Percentiles rank a stretch among this genome's conserved stretches.
Conservation (phyloP, 257 asterid genomes). For the Petrea volubilis region DNA sequence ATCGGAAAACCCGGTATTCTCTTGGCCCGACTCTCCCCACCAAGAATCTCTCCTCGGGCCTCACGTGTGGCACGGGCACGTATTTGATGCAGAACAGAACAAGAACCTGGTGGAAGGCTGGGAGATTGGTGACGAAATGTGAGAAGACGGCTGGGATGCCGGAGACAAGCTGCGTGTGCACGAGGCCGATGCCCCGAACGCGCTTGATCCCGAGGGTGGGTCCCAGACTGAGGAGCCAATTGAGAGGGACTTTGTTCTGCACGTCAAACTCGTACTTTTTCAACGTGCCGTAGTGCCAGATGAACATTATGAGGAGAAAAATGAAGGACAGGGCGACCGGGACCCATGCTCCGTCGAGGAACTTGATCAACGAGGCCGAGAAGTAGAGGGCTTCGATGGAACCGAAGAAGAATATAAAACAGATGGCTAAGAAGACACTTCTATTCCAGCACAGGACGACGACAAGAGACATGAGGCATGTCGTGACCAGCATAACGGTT, state of each 20-base stretch:
- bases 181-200: conserved; percentile 62
- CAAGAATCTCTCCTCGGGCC: conserved; percentile 49
- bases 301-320: conserved; percentile 47
- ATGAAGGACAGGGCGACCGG: conserved; percentile 50
- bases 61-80: conserved; percentile 52
- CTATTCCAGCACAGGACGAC: conserved; percentile 35
- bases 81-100: conserved; percentile 55
- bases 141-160: conserved; percentile 66
- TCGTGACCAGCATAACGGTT: conserved; percentile 35
- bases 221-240: conserved; percentile 49
- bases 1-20: conserved; percentile 49
- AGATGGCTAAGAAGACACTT: conserved; percentile 19
- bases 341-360: conserved; percentile 75
- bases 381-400: conserved; percentile 64
- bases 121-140: conserved; percentile 61
- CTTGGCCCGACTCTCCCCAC: conserved; percentile 47
- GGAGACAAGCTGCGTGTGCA: conserved; percentile 49
- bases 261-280: conserved; percentile 62
- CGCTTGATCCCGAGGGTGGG: conserved; percentile 66
- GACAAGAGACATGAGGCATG: conserved; percentile 39
- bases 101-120: conserved; percentile 63
- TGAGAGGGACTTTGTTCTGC: conserved; percentile 53
- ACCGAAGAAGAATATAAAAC: conserved; percentile 40
- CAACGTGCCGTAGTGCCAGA: conserved; percentile 61
- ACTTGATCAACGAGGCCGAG: conserved; percentile 65